phyloP scores from a whole-genome alignment of 139 green algal species.

The Auxenochlorella protothecoides region DNA sequence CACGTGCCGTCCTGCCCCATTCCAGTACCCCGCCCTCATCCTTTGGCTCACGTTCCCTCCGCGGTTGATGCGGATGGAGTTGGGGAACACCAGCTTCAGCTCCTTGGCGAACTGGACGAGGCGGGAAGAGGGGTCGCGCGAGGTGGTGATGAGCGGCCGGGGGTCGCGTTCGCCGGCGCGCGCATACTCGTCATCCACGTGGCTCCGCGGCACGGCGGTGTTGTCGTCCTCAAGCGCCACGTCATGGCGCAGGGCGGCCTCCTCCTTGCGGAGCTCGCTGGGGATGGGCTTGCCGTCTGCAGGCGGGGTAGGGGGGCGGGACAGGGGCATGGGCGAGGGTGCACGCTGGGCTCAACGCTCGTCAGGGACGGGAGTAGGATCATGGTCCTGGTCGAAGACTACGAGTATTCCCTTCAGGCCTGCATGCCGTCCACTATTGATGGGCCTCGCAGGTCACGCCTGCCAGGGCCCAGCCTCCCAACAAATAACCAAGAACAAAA shows the following conservation, averaged over 20 bases:
- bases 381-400: no score
- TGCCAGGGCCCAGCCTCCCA: no score
- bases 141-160: constrained; percentile 91
- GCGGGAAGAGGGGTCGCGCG: constrained; percentile 73
- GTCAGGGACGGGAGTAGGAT: no score
- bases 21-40: background rate
- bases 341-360: no score
- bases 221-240: constrained; percentile 95
- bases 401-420: no score
- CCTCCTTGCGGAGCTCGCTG: constrained; percentile 77
- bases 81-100: constrained; percentile 90
- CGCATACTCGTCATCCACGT: constrained; percentile 97
- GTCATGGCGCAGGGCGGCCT: constrained; percentile 60
- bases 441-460: no score
- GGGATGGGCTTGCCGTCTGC: constrained; percentile 96
- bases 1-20: no score
- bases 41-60: constrained; percentile 42
- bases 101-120: constrained; percentile 96
- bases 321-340: no score
- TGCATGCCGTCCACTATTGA: no score
- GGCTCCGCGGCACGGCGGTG: constrained; percentile 72
- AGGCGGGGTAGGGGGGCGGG: background rate
- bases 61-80: constrained; percentile 85
- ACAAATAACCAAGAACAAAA: background rate
- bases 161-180: constrained; percentile 77